Conservation (phyloP, 495 filamentous ascomycete species). For the Jackrogersella multiformis region DNA sequence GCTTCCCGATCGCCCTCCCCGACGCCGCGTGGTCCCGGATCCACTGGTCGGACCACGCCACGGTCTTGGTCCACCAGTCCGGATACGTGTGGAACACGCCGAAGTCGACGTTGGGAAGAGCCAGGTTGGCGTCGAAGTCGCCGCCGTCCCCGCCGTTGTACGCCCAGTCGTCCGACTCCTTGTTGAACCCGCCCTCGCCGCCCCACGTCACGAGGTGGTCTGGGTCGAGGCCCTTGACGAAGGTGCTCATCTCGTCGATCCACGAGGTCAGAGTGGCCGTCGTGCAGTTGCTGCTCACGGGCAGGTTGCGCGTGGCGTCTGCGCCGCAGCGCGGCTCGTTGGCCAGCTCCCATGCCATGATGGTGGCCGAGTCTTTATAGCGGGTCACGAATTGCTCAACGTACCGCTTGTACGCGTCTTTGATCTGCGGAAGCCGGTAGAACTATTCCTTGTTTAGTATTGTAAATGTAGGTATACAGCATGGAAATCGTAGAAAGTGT, state of each 20-base stretch:
- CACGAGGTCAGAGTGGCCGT: slow-evolving; percentile 68
- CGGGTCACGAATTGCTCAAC: slow-evolving; percentile 69
- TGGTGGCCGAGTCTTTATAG: slow-evolving; percentile 64
- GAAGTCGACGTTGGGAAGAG: slow-evolving; percentile 64
- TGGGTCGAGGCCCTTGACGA: slow-evolving; percentile 70
- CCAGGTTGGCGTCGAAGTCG: slow-evolving; percentile 67
- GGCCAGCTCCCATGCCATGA: slow-evolving; percentile 77
- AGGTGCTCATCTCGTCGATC: slow-evolving; percentile 66
- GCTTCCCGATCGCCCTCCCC: slow-evolving; percentile 65
- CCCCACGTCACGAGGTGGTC: slow-evolving; percentile 75
- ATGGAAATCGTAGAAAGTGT: background rate
- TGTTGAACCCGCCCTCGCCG: slow-evolving; percentile 59
- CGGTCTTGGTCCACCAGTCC: slow-evolving; percentile 47
- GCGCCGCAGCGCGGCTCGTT: slow-evolving; percentile 76
- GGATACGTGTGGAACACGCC: slow-evolving; percentile 73
- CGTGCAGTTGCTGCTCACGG: slow-evolving; percentile 50
- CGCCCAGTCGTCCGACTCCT: slow-evolving; percentile 15
- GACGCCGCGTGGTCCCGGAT: slow-evolving; percentile 65
- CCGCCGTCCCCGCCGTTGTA: slow-evolving; percentile 65
- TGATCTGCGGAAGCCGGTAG: slow-evolving; percentile 65
- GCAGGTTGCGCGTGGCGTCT: slow-evolving; percentile 49
- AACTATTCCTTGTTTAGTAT: slow-evolving; percentile 53
- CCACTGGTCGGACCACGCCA: slow-evolving; percentile 62
- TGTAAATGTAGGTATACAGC: no score
- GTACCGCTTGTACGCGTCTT: slow-evolving; percentile 70